phyloP scores from a whole-genome alignment of 331 rosid genomes.

The Ulmus americana region DNA sequence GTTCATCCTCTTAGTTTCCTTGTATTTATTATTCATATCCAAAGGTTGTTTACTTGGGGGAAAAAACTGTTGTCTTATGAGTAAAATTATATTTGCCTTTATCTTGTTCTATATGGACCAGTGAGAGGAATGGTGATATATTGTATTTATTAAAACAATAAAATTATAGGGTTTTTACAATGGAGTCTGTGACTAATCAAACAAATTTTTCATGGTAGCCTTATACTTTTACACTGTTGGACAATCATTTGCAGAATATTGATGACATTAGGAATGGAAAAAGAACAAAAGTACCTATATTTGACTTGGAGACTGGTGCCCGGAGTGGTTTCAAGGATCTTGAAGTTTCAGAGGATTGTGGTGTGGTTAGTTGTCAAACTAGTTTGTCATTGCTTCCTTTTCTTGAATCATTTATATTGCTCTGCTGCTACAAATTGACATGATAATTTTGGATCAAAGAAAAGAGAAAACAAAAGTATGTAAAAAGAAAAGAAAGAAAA shows the following conservation, averaged over 20 bases:
- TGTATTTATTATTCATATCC: too few relatives aligned
- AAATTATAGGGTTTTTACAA: not conserved
- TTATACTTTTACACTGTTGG: conserved; percentile 10
- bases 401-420: not conserved
- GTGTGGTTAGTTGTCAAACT: conserved; percentile 68
- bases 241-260: conserved; percentile 64
- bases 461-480: not conserved
- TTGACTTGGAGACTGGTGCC: conserved; percentile 90
- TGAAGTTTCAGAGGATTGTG: conserved; percentile 97
- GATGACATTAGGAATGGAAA: conserved; percentile 74
- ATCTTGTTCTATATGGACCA: conserved; percentile 1
- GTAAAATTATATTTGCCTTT: conserved; percentile 1
- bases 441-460: not conserved
- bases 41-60: too few relatives aligned
- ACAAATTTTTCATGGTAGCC: not conserved
- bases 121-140: not conserved
- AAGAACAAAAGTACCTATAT: conserved; percentile 81
- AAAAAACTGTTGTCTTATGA: conserved; percentile 3
- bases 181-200: not conserved
- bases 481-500: not conserved
- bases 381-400: conserved; percentile 10
- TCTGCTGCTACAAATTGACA: conserved; percentile 1
- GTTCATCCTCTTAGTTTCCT: too few relatives aligned
- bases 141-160: not conserved
- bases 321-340: conserved; percentile 90